A percentile compares a stretch with the other conserved stretches of the same genome.
Evolutionary conservation across 164 flowering plant genomes (phyloP).

Genomic region (Liquidambar formosana): DNA sequence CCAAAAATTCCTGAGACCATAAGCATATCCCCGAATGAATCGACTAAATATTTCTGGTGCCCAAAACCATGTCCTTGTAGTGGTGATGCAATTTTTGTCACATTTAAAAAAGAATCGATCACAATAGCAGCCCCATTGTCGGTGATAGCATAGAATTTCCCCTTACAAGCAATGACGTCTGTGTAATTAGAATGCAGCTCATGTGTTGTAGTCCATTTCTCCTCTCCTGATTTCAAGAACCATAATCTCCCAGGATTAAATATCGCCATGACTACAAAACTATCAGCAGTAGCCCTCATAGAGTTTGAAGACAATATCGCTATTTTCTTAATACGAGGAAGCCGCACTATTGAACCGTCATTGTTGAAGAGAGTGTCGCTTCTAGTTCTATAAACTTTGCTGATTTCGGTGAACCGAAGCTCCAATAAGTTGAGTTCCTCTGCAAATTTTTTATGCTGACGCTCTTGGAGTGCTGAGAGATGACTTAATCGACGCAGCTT

Average conservation of each 20-base stretch:
- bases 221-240: constrained; percentile 10
- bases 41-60: too few relatives aligned
- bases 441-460: neutral
- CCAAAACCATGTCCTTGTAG: too few relatives aligned
- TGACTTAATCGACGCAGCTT: constrained; percentile 3
- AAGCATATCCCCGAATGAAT: too few relatives aligned
- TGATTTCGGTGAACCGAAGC: constrained; percentile 1
- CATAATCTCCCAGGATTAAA: too few relatives aligned
- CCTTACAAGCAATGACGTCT: constrained; percentile 16
- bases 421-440: neutral
- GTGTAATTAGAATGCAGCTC: neutral
- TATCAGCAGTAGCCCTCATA: neutral
- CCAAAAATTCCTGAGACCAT: neutral
- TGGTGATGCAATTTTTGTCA: neutral
- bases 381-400: neutral
- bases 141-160: constrained; percentile 18
- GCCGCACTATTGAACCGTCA: too few relatives aligned
- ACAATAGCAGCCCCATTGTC: constrained; percentile 12
- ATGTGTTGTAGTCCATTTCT: constrained; percentile 5
- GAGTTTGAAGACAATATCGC: neutral
- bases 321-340: too few relatives aligned
- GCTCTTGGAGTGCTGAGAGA: neutral
- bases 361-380: neutral
- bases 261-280: neutral
- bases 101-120: constrained; percentile 15